Base-by-base conservation (phyloP, 495 filamentous ascomycete genomes). In the Ramalina peruviana region DNA sequence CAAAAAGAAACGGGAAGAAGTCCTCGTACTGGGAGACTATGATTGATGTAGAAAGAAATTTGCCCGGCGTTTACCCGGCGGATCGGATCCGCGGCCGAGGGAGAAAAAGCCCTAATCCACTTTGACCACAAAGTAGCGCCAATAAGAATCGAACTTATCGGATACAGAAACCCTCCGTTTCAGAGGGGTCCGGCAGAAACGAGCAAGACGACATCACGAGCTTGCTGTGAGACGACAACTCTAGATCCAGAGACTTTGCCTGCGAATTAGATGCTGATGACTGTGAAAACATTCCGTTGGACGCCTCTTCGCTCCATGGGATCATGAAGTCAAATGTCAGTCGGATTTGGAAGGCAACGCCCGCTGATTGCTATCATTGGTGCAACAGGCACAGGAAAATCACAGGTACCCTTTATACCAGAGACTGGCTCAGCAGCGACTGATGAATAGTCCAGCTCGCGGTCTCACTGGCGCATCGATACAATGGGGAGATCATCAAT, bases 401-500 rank as follows among this genome's bases (percentile, higher is more conserved):
- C 92, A n/a, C 85, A 98, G 73, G 92, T 95, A 66, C 51, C 64
- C 60, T 26, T 42, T 26, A 9, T 15, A 40, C 4, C 6, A 33
- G n/a, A 23, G 12, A 46, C 19, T 40, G 7, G 30, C 4, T 20
- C 27, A 21, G 12, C 39, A 17, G 9, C 1, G 37, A 26, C 56
- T 43, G 47, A 45, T 20, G 49, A 58, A 58, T 55, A 36, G 30
- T 50, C 37, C 26, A 97, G 90, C 84, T 99, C 54, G 93, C 93
- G 46, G 85, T 99, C 9, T 85, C 94, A 42, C 62, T 99, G 26
- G 92, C 93, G 4, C 71, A 72, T 36, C 74, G 73, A 33, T 89
- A 85, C 66, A 84, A 94, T 64, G 93, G 93, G 55, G 93, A 99
- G 67, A 77, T 99, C 47, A 86, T 99, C 71, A 99, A 99, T 61